Evolutionary conservation across 768 basidiomycete genomes (phyloP).

Genomic region (Kockovaella imperatae): DNA sequence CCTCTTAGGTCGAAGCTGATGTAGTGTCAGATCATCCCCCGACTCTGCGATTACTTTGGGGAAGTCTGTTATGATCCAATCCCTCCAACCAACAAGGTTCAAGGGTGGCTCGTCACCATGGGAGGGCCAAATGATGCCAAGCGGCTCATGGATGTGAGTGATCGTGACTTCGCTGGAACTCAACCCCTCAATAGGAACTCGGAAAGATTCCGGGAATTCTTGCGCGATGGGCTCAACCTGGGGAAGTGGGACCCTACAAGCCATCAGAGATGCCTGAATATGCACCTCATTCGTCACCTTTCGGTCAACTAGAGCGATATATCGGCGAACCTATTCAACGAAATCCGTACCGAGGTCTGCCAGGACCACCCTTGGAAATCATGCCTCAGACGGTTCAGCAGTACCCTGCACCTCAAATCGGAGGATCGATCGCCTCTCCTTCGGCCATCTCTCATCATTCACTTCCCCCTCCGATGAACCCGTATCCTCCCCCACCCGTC

Average conservation of each 20-base stretch:
- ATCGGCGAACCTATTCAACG: neutral
- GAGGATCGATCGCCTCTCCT: neutral
- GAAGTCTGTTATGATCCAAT: constrained; percentile 17
- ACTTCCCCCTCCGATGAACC: neutral
- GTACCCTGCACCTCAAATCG: neutral
- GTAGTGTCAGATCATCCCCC: constrained; percentile 17
- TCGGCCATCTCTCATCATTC: neutral
- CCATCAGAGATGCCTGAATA: neutral
- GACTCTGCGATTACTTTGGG: constrained; percentile 16
- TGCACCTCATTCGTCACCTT: neutral
- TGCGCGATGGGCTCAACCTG: constrained; percentile 20
- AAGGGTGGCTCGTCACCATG: constrained; percentile 24
- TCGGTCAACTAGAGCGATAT: neutral
- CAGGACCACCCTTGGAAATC: neutral
- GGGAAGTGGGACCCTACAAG: constrained; percentile 5
- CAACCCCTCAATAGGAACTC: constrained; percentile 11
- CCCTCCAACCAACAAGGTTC: constrained; percentile 12
- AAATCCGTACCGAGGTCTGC: no score
- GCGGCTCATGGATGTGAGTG: constrained; percentile 20
- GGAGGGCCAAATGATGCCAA: constrained; percentile 6
- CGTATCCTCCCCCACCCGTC: neutral
- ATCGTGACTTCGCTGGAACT: neutral
- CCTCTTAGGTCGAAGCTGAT: neutral
- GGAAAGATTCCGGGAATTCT: constrained; percentile 20
- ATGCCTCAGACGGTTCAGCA: neutral